Evolutionary conservation across 192 early-diverging fungal species (phyloP).

Genomic region (Phlyctochytrium planicorne): DNA sequence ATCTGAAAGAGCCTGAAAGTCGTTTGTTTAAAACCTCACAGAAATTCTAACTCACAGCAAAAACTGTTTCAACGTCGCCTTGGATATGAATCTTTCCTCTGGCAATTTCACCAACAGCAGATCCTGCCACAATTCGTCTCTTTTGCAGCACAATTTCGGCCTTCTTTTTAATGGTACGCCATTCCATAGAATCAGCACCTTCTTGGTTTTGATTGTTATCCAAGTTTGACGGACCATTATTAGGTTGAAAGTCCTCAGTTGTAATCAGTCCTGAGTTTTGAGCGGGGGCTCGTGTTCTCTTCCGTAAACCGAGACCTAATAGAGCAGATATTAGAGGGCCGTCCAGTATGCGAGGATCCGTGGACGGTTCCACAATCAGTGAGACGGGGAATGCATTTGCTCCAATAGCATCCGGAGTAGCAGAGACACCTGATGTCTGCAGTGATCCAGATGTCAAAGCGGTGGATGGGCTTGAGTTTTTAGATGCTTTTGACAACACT

Average conservation of each 20-base stretch:
- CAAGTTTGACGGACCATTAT: too few relatives aligned
- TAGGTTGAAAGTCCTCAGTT: too few relatives aligned
- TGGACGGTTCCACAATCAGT: neutral
- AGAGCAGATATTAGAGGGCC: neutral
- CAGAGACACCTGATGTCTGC: too few relatives aligned
- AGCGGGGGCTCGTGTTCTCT: neutral
- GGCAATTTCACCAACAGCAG: conserved; percentile 34
- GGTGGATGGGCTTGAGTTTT: too few relatives aligned
- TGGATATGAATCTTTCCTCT: conserved; percentile 27
- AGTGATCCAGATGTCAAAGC: too few relatives aligned
- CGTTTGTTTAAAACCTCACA: neutral
- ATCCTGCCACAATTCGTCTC: conserved; percentile 31
- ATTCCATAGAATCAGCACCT: conserved; percentile 13
- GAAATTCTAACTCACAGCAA: conserved; percentile 24
- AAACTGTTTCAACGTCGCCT: conserved; percentile 48
- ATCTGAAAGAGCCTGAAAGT: conserved; percentile 45
- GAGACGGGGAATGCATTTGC: neutral
- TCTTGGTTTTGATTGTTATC: neutral
- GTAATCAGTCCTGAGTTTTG: too few relatives aligned
- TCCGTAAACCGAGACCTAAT: neutral
- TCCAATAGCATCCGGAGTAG: neutral
- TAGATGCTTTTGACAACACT: neutral
- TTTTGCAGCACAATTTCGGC: conserved; percentile 38
- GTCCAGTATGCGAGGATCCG: neutral
- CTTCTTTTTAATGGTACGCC: conserved; percentile 43